phyloP scores from a whole-genome alignment of 768 basidiomycete genomes.

The Suillus cothurnatus region DNA sequence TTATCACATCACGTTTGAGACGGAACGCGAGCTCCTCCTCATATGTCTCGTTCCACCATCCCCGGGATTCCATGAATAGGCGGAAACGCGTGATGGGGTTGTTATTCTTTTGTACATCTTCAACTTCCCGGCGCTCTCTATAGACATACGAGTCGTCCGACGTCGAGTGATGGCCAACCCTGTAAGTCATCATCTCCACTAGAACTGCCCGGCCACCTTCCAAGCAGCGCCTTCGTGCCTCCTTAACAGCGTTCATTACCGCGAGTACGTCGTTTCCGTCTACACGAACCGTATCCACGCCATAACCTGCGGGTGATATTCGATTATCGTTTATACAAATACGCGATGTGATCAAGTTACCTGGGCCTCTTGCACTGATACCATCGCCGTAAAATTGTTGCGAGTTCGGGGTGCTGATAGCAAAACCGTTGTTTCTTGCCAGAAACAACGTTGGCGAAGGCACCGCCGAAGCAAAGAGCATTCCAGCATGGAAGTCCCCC shows the following conservation, averaged over 20 bases:
- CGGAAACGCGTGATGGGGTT: constrained; percentile 86
- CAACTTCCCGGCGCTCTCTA: constrained; percentile 85
- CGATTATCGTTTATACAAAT: not conserved
- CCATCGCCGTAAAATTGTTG: constrained; percentile 94
- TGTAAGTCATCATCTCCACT: constrained; percentile 90
- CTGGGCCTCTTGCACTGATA: constrained; percentile 88
- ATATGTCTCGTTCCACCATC: constrained; percentile 84
- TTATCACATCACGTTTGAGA: constrained; percentile 74
- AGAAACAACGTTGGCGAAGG: constrained; percentile 75
- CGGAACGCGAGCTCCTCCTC: constrained; percentile 71
- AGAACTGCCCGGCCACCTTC: constrained; percentile 82
- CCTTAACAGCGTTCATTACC: constrained; percentile 73
- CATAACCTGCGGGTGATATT: constrained; percentile 47
- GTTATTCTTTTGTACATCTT: constrained; percentile 87
- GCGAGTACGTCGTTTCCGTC: constrained; percentile 94
- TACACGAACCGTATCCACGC: constrained; percentile 88
- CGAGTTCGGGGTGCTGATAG: constrained; percentile 87
- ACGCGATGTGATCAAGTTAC: constrained; percentile 21
- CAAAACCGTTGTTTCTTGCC: constrained; percentile 87
- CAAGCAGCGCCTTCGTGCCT: constrained; percentile 70
- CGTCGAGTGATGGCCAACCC: constrained; percentile 93
- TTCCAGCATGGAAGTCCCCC: constrained; percentile 93
- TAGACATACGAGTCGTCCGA: constrained; percentile 97
- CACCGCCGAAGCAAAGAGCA: constrained; percentile 77
- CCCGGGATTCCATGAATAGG: constrained; percentile 77